Base-by-base conservation (phyloP, 495 filamentous ascomycete species). In the Penicillium steckii region DNA sequence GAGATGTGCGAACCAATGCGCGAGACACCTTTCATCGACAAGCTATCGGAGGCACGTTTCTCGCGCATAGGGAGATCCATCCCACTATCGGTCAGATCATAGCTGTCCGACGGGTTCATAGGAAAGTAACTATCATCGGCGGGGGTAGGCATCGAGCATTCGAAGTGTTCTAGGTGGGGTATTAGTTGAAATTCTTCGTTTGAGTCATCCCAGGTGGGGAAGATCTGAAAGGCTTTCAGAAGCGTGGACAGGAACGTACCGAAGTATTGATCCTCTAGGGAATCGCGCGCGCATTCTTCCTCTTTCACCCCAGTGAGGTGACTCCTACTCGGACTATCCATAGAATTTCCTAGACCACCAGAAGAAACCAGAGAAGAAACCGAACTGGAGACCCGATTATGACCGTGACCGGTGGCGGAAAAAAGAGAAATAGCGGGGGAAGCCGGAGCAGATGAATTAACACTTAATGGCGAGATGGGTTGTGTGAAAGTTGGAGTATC, bases 1-100 rank as follows among this genome's bases (percentile, higher is more conserved):
- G 88, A 86, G 48, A 94, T 85, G 46, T 83, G 80, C 3, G 83
- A 84, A 40, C 85, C 81, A 50, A 93, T 70, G 33, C 87, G 81
- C 26, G 83, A 80, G 22, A 89, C 78, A 47, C 89, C 78, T 40
- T 77, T 81, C 49, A 80, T 74, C n/a, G 87, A 76, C 0, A 80
- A 79, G 41, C 86, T 86, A 27, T 82, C 82, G 6, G 83, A 87
- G 44, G 85, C 74, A 45, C 84, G 80, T 55, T 85, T 86, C 55
- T 85, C 87, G 9, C 64, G 72, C 50, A 64, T 79, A 44, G 53
- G 69, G 13, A 72, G 64, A 49, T 88, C 85, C 57, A 81, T 79
- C 53, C 85, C 81, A 56, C 80, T 78, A 54, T 80, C 78, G 18
- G 71, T 72, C 7, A 88, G 64, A 52, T 88, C 83, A 60, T 87